These are phyloP conservation scores for Wickerhamiella bombiphila DNA, from an alignment of 805 yeast genomes.

Conservation along the genomic window DNA sequence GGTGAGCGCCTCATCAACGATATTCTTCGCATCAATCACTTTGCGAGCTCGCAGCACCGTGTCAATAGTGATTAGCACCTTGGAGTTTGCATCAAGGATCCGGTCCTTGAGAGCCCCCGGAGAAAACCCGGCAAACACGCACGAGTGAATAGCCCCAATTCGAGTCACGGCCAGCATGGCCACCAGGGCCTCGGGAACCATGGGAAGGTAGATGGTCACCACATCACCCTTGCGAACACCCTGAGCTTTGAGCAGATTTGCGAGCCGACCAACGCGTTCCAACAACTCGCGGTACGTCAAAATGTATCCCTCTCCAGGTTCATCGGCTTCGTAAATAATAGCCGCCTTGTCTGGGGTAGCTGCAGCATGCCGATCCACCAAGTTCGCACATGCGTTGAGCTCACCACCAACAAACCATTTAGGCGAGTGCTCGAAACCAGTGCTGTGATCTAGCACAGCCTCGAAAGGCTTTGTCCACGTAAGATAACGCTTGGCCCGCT, in stretches of 20 bases:
- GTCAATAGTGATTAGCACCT: conserved; percentile 83
- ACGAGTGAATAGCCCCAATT: conserved; percentile 92
- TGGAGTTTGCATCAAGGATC: conserved; percentile 72
- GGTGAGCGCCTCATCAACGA: conserved; percentile 86
- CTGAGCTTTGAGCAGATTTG: conserved; percentile 66
- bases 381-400: conserved; percentile 83
- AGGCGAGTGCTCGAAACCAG: conserved; percentile 25
- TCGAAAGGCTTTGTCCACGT: conserved; percentile 70
- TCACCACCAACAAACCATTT: conserved; percentile 94
- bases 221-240: conserved; percentile 93
- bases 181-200: conserved; percentile 92
- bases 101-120: conserved; percentile 88
- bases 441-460: conserved; percentile 28
- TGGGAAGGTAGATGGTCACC: conserved; percentile 91
- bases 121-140: conserved; percentile 91
- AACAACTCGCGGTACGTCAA: conserved; percentile 80
- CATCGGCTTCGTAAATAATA: conserved; percentile 84
- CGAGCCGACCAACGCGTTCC: conserved; percentile 70
- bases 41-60: conserved; percentile 85
- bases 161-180: conserved; percentile 90
- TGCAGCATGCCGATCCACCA: conserved; percentile 91
- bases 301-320: conserved; percentile 52
- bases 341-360: conserved; percentile 62
- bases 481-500: conserved; percentile 54
- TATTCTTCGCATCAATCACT: conserved; percentile 77